Percentiles rank a stretch among this genome's conserved stretches.
These are phyloP conservation scores for Xanthoparmelia taractica DNA, from an alignment of 495 filamentous ascomycete genomes.

Conservation along the genomic window DNA sequence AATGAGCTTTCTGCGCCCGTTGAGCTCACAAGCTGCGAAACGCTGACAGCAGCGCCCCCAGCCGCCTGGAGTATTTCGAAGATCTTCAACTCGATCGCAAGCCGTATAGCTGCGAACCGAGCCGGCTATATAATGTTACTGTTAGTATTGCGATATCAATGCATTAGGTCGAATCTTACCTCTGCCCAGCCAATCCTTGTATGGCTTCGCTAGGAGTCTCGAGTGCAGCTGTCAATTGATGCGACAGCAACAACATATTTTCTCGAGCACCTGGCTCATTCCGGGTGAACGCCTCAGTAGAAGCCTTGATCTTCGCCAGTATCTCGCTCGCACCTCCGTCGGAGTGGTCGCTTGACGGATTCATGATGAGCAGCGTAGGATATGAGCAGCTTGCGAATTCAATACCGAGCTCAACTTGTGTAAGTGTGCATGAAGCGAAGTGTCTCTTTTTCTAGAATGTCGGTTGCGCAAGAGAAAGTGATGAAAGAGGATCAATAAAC, in stretches of 20 bases:
- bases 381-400: too few species aligned
- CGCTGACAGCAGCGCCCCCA: not conserved
- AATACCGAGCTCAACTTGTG: too few species aligned
- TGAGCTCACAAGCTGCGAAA: not conserved
- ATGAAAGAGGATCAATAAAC: too few species aligned
- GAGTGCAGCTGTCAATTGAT: not conserved
- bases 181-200: conserved; percentile 3
- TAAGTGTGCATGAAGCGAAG: too few species aligned
- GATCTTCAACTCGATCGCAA: not conserved
- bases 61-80: not conserved
- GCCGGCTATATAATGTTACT: not conserved
- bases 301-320: too few species aligned
- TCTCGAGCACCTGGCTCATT: not conserved
- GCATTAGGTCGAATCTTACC: not conserved
- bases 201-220: not conserved
- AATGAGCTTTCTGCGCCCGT: not conserved
- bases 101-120: not conserved
- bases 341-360: too few species aligned
- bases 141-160: too few species aligned
- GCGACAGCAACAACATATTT: not conserved
- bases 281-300: too few species aligned
- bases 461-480: too few species aligned
- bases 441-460: too few species aligned
- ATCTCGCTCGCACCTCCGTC: too few species aligned
- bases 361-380: too few species aligned